Base-by-base conservation (phyloP, 208 protist genomes). In the Crithidia brevicula region DNA sequence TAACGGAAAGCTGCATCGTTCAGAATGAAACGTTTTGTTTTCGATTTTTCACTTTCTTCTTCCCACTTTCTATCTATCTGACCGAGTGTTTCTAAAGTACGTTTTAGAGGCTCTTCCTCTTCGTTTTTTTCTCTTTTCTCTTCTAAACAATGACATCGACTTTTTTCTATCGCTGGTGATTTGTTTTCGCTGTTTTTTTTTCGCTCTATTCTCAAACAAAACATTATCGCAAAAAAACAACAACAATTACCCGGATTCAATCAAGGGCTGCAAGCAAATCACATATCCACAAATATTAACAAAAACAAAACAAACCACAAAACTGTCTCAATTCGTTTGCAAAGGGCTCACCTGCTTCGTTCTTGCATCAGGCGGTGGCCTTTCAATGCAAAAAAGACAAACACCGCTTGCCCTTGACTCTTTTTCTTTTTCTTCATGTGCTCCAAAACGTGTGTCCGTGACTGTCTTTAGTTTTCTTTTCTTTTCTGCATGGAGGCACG, bases 131-230 rank as follows among this genome's bases (percentile, higher is more conserved):
- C 27, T 42, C 15, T 25, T 56, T 28, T 49, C 22, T 49, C n/a
- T 42, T 18, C 33, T 28, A 49, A 49, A 9, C 43, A 9, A 9
- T 20, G 10, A 30, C 36, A 40, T 16, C 36, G 36, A 40, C 36
- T 16, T 40, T 40, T 40, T 40, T 40, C 15, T 40, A n/a, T 36
- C 28, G 20, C 43, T 28, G 40, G 28, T n/a, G 50, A 64, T 33
- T 16, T 15, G 25, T 42, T 23, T 16, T 67, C 47, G 10, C 16
- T 67, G 15, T 33, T 25, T 67, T 49, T 58, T 58, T 67, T 34
- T 38, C 28, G 46, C 9, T 38, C 22, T 25, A 30, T 38, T 15
- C 52, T 40, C 15, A 54, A 18, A 54, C 0, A n/a, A 18, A 53
- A 53, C 30, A 54, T n/a, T n/a, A n/a, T n/a, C n/a, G n/a, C n/a